Evolutionary conservation across 2,329 filamentous ascomycete genomes (phyloP).

Genomic region (Trichoderma endophyticum): DNA sequence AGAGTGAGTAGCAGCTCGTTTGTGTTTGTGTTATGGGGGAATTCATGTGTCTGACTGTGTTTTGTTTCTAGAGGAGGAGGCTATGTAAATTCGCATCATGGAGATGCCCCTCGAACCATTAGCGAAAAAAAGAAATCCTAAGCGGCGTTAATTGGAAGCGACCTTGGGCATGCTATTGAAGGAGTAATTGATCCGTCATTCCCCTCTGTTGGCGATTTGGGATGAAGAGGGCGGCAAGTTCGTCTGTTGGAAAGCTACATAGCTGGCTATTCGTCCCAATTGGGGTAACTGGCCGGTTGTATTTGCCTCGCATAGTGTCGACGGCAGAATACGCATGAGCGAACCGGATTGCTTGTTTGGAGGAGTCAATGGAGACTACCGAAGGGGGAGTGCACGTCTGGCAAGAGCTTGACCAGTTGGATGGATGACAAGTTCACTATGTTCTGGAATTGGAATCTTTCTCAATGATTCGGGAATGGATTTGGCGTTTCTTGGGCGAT

Average conservation of each 20-base stretch:
- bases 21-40: neutral
- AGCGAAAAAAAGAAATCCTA: neutral
- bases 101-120: neutral
- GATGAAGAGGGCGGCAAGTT: neutral
- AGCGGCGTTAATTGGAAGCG: neutral
- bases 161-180: no score
- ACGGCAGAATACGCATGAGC: neutral
- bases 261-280: neutral
- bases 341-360: neutral
- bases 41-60: neutral
- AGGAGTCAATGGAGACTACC: neutral
- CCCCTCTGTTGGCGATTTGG: neutral
- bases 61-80: slow-evolving; percentile 11
- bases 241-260: neutral
- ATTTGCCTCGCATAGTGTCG: neutral
- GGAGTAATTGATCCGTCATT: neutral
- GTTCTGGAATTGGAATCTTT: slow-evolving; percentile 1
- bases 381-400: neutral
- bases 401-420: no score
- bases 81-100: slow-evolving; percentile 1
- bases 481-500: slow-evolving; percentile 13
- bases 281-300: neutral
- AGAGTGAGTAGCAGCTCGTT: slow-evolving; percentile 41
- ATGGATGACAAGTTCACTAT: neutral
- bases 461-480: neutral